Conservation (phyloP, 2,329 filamentous ascomycete genomes). For the Trichophyton schoenleinii region DNA sequence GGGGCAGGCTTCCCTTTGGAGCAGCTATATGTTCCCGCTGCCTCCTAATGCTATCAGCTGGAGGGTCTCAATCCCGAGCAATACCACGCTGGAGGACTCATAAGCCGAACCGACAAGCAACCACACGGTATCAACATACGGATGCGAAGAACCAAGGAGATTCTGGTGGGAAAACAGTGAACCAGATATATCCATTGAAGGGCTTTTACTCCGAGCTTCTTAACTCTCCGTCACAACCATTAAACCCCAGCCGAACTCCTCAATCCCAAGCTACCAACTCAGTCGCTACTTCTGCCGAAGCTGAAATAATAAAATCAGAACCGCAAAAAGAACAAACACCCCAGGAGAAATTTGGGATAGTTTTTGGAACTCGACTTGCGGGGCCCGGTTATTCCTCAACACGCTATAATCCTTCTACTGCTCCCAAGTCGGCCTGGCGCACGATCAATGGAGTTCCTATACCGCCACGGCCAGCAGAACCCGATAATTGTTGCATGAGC, state of each 20-base stretch:
- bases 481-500: constrained; percentile 98
- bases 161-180: not conserved
- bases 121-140: constrained; percentile 5
- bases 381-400: constrained; percentile 58
- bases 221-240: constrained; percentile 17
- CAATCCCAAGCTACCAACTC: constrained; percentile 11
- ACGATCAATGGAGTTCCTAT: constrained; percentile 65
- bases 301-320: not conserved
- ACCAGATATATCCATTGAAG: constrained; percentile 30
- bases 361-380: constrained; percentile 70
- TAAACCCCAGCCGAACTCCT: constrained; percentile 1
- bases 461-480: constrained; percentile 73
- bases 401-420: constrained; percentile 41
- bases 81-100: not conserved
- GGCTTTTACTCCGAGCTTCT: constrained; percentile 36
- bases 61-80: not conserved
- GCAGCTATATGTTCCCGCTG: not conserved
- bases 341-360: constrained; percentile 47
- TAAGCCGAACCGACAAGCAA: not conserved
- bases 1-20: not conserved
- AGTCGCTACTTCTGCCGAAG: not conserved
- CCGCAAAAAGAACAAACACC: constrained; percentile 15
- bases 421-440: constrained; percentile 44
- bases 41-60: not conserved
- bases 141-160: not conserved